These are phyloP conservation scores for Pestalotiopsis sp. DNA, from an alignment of 2,329 filamentous ascomycete species.

Conservation along the genomic window DNA sequence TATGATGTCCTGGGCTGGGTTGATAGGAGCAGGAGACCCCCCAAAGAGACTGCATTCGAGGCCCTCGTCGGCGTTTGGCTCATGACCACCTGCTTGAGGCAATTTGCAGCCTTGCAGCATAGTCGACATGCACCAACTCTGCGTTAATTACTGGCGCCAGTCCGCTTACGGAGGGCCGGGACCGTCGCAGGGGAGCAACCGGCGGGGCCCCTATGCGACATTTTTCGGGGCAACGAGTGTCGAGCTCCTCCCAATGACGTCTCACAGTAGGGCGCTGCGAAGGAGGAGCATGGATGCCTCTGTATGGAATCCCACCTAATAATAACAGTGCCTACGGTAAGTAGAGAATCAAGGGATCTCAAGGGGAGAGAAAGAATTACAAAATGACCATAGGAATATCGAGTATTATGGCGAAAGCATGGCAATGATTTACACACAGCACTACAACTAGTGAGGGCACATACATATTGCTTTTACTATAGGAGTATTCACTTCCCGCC, in stretches of 20 bases:
- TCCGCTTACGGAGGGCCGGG: constrained; percentile 17
- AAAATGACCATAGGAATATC: too few species aligned
- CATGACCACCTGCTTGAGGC: constrained; percentile 18
- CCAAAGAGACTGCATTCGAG: neutral
- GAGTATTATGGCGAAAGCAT: neutral
- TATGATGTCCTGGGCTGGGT: neutral
- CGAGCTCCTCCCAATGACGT: constrained; percentile 9
- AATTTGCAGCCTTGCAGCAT: constrained; percentile 25
- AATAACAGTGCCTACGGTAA: neutral
- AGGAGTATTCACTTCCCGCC: neutral
- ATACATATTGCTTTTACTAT: neutral
- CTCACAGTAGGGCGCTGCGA: neutral
- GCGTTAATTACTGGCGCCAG: constrained; percentile 18
- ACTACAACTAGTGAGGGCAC: neutral
- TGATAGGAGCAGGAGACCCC: neutral
- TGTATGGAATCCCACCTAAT: neutral
- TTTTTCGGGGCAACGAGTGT: constrained; percentile 17
- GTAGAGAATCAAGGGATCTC: too few species aligned
- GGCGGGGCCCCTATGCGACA: constrained; percentile 20
- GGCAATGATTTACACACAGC: neutral
- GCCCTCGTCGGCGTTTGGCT: neutral
- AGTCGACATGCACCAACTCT: neutral
- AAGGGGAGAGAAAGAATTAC: too few species aligned
- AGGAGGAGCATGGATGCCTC: neutral
- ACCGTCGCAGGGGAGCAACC: constrained; percentile 6